phyloP scores from a whole-genome alignment of 148 eudicot genomes.

The Diospyros lotus region DNA sequence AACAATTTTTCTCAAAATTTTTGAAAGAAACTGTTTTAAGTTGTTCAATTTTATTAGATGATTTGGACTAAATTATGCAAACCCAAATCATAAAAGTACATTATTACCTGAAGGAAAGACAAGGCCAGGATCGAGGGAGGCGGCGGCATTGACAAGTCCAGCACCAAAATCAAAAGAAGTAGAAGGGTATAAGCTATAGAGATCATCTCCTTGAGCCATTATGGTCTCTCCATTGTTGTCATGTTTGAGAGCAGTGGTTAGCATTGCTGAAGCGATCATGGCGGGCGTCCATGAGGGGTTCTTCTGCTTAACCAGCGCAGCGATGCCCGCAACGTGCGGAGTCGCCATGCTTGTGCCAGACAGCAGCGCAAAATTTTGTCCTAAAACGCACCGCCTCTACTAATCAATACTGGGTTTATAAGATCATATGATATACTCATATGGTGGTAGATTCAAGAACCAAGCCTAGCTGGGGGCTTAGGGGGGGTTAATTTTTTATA shows the following conservation, averaged over 20 bases:
- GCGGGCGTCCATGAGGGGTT: constrained; percentile 80
- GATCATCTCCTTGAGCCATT: constrained; percentile 58
- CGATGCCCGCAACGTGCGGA: constrained; percentile 90
- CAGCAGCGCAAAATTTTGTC: constrained; percentile 55
- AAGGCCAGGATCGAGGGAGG: constrained; percentile 74
- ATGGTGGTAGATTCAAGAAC: no score
- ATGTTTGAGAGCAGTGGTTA: constrained; percentile 68
- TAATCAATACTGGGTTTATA: no score
- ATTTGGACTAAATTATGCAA: no score
- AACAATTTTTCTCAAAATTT: no score
- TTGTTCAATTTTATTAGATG: no score
- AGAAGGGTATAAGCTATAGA: constrained; percentile 42
- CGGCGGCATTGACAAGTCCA: constrained; percentile 60
- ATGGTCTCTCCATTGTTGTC: constrained; percentile 60
- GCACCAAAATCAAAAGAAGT: constrained; percentile 87
- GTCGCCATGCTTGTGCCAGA: constrained; percentile 98
- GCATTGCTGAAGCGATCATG: constrained; percentile 84
- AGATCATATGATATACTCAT: no score
- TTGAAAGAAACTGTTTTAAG: no score
- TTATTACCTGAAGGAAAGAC: constrained; percentile 52
- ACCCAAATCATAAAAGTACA: no score
- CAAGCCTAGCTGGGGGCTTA: no score
- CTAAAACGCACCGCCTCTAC: constrained; percentile 24
- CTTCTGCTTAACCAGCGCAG: constrained; percentile 74
- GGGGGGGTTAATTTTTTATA: no score